Evolutionary conservation across 2,329 filamentous ascomycete genomes (phyloP).

Genomic region (Cladophialophora psammophila): DNA sequence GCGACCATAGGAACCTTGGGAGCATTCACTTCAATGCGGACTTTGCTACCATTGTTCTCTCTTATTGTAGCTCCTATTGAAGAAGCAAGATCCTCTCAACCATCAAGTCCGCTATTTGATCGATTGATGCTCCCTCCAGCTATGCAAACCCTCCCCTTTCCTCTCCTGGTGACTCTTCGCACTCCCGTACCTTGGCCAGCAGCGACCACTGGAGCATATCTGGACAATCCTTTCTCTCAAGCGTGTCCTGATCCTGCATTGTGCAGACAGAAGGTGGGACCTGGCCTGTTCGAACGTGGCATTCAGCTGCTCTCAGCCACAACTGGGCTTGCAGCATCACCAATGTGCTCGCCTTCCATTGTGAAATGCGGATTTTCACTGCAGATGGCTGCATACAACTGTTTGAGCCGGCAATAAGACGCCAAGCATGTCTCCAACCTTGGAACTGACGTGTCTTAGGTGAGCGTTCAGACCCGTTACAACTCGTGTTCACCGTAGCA

Average conservation of each 20-base stretch:
- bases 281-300: background rate
- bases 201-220: background rate
- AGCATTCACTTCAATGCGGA: background rate
- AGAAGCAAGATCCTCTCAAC: background rate
- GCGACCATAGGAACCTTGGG: background rate
- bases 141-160: background rate
- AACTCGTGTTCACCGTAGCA: conserved; percentile 1
- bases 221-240: background rate
- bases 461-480: background rate
- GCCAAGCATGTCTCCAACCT: background rate
- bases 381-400: background rate
- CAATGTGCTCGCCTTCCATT: background rate
- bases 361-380: background rate
- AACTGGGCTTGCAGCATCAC: background rate
- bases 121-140: background rate
- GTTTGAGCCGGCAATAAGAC: background rate
- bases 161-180: background rate
- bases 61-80: background rate
- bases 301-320: background rate
- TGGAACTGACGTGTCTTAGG: background rate
- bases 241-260: background rate
- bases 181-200: background rate
- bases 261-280: conserved; percentile 1
- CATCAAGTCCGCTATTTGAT: background rate
- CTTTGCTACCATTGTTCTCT: background rate